These are phyloP conservation scores for Aspergillus nanangensis DNA, from an alignment of 495 filamentous ascomycete genomes.

Conservation along the genomic window DNA sequence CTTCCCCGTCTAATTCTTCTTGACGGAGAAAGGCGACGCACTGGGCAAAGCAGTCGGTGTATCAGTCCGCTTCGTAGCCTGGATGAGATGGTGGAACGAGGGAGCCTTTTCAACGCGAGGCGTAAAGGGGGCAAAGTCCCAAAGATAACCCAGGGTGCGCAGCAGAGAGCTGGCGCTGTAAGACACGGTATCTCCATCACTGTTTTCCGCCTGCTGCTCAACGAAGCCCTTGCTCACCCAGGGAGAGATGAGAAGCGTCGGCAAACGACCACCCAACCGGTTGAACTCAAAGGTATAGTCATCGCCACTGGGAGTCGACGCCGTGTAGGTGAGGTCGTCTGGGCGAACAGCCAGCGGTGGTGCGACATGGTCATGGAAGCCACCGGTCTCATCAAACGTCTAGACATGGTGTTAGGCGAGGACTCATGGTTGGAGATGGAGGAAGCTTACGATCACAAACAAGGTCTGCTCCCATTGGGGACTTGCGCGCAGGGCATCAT, in stretches of 20 bases:
- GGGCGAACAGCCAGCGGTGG: constrained; percentile 35
- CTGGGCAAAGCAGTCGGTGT: too few species aligned
- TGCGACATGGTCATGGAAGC: constrained; percentile 48
- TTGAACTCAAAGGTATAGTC: constrained; percentile 42
- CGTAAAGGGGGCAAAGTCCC: constrained; percentile 41
- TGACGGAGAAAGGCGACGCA: too few species aligned
- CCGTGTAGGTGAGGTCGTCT: constrained; percentile 41
- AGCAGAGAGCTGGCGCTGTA: constrained; percentile 38
- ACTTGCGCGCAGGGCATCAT: constrained; percentile 40
- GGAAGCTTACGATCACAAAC: too few species aligned
- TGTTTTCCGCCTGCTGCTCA: constrained; percentile 42
- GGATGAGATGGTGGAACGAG: constrained; percentile 41
- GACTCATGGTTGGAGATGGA: too few species aligned
- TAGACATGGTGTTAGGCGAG: too few species aligned
- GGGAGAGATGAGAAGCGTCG: constrained; percentile 46
- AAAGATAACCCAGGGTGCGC: constrained; percentile 37
- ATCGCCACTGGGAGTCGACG: constrained; percentile 33
- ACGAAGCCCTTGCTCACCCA: constrained; percentile 39
- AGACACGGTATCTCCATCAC: constrained; percentile 23
- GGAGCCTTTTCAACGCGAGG: constrained; percentile 33
- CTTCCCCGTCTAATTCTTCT: too few species aligned
- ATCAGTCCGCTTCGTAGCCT: too few species aligned
- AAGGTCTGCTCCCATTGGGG: constrained; percentile 45
- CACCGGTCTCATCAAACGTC: constrained; percentile 48
- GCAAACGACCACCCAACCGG: constrained; percentile 46